phyloP scores from a whole-genome alignment of 352 stramenopile species.

The Pythium apleroticum region DNA sequence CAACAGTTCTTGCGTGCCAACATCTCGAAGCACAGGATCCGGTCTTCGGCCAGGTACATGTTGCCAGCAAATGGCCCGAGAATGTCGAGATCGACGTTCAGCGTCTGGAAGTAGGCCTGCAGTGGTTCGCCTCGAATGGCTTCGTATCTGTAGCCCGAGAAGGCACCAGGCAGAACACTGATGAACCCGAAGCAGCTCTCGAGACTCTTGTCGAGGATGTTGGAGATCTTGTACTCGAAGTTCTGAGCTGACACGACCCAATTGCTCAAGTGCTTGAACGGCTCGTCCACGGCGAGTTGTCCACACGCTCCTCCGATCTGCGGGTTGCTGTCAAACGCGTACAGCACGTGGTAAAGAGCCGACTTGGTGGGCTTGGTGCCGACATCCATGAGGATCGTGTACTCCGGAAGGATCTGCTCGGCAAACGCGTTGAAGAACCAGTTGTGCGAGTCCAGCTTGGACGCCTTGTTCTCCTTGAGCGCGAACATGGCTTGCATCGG shows the following conservation, averaged over 20 bases:
- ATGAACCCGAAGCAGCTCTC: slow-evolving; percentile 89
- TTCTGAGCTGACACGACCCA: slow-evolving; percentile 87
- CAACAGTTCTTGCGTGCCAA: slow-evolving; percentile 78
- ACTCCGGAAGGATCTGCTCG: slow-evolving; percentile 83
- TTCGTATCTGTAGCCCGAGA: slow-evolving; percentile 84
- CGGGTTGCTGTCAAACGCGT: slow-evolving; percentile 72
- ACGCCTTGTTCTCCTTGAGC: slow-evolving; percentile 80
- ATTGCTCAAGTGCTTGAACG: slow-evolving; percentile 82
- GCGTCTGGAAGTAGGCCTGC: slow-evolving; percentile 85
- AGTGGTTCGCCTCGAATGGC: slow-evolving; percentile 77
- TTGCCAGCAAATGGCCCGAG: slow-evolving; percentile 84
- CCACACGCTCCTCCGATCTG: slow-evolving; percentile 84
- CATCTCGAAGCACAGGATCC: slow-evolving; percentile 85
- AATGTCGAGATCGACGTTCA: slow-evolving; percentile 77
- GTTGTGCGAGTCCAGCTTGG: slow-evolving; percentile 83
- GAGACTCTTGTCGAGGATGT: slow-evolving; percentile 85
- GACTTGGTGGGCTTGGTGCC: slow-evolving; percentile 83
- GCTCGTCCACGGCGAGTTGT: slow-evolving; percentile 80
- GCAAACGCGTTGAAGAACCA: slow-evolving; percentile 86
- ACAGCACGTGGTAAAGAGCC: slow-evolving; percentile 75
- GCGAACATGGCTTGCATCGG: slow-evolving; percentile 80
- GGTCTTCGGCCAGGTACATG: slow-evolving; percentile 89
- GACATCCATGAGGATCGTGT: slow-evolving; percentile 82
- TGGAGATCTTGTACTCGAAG: slow-evolving; percentile 91
- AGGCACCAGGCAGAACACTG: slow-evolving; percentile 81